Conservation (phyloP, 257 asterid species). For the Capsicum pubescens region DNA sequence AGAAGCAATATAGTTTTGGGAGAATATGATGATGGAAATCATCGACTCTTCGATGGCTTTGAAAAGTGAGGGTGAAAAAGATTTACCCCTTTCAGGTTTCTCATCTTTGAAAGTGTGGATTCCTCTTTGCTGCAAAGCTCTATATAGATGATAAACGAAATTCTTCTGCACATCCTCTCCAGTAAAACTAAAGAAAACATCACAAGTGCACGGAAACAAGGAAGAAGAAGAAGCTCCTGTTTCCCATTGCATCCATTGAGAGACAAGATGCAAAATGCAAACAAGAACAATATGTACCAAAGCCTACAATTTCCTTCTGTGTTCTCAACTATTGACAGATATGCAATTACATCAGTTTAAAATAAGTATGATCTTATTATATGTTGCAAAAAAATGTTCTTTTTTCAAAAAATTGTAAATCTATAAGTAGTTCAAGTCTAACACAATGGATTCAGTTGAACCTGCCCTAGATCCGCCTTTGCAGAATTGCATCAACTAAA, state of each 20-base stretch:
- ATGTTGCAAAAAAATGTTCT: background rate
- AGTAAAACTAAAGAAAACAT: background rate
- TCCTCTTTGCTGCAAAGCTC: slow-evolving; percentile 22
- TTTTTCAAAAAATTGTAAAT: background rate
- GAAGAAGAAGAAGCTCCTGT: slow-evolving; percentile 15
- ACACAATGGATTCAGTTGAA: background rate
- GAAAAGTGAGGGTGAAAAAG: slow-evolving; percentile 3
- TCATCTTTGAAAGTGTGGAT: background rate
- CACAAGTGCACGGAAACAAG: slow-evolving; percentile 1
- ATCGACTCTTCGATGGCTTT: background rate
- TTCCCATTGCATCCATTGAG: slow-evolving; percentile 19
- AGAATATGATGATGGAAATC: background rate
- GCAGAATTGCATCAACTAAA: background rate
- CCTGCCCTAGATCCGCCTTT: background rate
- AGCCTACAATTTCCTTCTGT: background rate
- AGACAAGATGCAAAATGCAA: background rate
- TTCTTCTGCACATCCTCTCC: slow-evolving; percentile 15
- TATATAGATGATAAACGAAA: background rate
- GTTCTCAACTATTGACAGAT: background rate
- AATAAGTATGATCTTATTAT: background rate
- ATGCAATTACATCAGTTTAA: background rate
- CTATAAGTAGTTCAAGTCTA: background rate
- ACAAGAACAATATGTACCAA: background rate
- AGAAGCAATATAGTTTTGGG: background rate
- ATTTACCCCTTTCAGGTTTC: slow-evolving; percentile 15